phyloP scores from a whole-genome alignment of 192 early-diverging fungal genomes.

The Geranomyces michiganensis region DNA sequence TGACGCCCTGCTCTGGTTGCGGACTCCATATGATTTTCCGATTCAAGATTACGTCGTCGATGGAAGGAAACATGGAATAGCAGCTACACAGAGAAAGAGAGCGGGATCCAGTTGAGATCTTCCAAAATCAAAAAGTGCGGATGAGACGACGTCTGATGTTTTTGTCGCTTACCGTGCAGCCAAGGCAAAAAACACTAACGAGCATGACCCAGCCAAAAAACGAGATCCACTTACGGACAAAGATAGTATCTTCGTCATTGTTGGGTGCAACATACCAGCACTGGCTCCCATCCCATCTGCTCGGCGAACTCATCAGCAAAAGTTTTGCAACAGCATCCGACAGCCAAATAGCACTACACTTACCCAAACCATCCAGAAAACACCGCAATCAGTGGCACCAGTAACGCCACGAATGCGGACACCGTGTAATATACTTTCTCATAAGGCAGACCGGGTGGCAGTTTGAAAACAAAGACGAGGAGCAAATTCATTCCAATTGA shows the following conservation, averaged over 20 bases:
- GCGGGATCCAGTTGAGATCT: background rate
- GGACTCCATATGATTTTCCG: background rate
- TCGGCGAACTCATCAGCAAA: too few species aligned
- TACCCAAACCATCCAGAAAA: conserved; percentile 6
- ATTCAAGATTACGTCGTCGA: background rate
- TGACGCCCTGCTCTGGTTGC: background rate
- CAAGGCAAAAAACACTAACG: too few species aligned
- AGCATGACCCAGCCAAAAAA: background rate
- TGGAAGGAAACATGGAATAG: conserved; percentile 10
- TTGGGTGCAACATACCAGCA: conserved; percentile 20
- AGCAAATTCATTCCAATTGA: conserved; percentile 28
- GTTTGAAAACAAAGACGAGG: conserved; percentile 28
- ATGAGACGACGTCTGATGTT: background rate
- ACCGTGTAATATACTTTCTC: conserved; percentile 20
- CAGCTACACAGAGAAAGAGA: background rate
- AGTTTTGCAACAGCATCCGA: too few species aligned
- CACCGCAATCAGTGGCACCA: conserved; percentile 18
- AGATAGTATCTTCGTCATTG: background rate
- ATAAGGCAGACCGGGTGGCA: background rate
- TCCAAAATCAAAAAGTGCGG: background rate
- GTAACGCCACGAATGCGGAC: conserved; percentile 6
- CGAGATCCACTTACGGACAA: conserved; percentile 22
- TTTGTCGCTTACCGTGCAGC: too few species aligned
- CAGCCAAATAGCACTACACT: too few species aligned
- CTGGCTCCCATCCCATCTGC: conserved; percentile 25